Conservation (phyloP, 352 stramenopile species). For the Aphanomyces invadans region DNA sequence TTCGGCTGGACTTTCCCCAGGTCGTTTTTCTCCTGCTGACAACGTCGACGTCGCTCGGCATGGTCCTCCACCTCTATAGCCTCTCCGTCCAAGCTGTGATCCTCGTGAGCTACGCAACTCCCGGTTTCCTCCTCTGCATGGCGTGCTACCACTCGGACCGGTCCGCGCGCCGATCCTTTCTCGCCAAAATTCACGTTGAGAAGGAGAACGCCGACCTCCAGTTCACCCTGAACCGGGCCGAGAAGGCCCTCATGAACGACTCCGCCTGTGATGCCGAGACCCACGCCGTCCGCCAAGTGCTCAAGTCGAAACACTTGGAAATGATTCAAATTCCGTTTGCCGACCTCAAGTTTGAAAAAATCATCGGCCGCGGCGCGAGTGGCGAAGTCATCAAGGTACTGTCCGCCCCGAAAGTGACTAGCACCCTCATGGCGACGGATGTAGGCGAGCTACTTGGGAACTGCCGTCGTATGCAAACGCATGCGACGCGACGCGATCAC, state of each 20-base stretch:
- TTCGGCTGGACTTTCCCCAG: constrained; percentile 84
- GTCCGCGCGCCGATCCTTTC: constrained; percentile 70
- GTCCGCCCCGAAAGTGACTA: not conserved
- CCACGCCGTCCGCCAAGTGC: constrained; percentile 51
- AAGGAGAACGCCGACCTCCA: constrained; percentile 80
- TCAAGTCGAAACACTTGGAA: constrained; percentile 68
- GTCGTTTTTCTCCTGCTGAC: constrained; percentile 61
- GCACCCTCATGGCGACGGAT: too few species aligned
- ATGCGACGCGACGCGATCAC: constrained; percentile 81
- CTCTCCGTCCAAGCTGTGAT: constrained; percentile 64
- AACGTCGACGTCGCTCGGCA: constrained; percentile 46
- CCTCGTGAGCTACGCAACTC: constrained; percentile 49
- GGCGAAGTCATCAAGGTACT: constrained; percentile 79
- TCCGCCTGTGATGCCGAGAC: constrained; percentile 62
- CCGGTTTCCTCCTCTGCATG: constrained; percentile 62
- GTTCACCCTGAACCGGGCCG: constrained; percentile 66
- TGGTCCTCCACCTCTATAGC: constrained; percentile 45
- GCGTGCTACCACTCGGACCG: constrained; percentile 71
- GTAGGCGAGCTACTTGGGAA: constrained; percentile 72
- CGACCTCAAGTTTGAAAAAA: constrained; percentile 73
- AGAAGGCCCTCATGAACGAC: constrained; percentile 77
- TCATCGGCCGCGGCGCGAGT: constrained; percentile 71
- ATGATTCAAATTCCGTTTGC: constrained; percentile 76
- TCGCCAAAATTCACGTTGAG: constrained; percentile 76
- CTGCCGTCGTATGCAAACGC: constrained; percentile 79